Conservation (phyloP, 2,329 filamentous ascomycete species). For the Juglanconis oblonga region DNA sequence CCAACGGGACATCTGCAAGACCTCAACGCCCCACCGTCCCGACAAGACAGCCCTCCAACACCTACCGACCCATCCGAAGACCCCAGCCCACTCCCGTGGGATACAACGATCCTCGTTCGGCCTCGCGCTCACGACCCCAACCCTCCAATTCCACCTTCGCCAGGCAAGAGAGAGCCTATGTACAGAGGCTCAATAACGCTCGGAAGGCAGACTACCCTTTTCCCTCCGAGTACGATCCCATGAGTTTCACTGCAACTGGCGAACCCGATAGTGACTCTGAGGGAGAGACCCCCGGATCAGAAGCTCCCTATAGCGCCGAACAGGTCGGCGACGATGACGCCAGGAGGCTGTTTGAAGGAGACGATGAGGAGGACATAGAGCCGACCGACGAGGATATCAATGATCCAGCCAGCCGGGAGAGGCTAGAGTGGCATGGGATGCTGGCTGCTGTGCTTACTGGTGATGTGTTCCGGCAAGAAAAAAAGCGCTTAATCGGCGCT, state of each 20-base stretch:
- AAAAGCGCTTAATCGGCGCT: conserved; percentile 87
- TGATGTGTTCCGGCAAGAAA: conserved; percentile 96
- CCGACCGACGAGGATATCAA: conserved; percentile 87
- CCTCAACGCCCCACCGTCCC: conserved; percentile 67
- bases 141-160: conserved; percentile 52
- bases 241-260: conserved; percentile 24
- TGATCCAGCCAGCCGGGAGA: conserved; percentile 82
- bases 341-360: conserved; percentile 77
- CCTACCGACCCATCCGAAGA: conserved; percentile 67
- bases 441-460: conserved; percentile 91
- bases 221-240: conserved; percentile 30
- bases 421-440: conserved; percentile 98
- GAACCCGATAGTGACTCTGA: conserved; percentile 80
- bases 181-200: conserved; percentile 72
- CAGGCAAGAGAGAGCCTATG: conserved; percentile 90
- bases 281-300: conserved; percentile 84
- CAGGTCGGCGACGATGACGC: conserved; percentile 72
- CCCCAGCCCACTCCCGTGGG: conserved; percentile 37
- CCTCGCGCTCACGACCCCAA: conserved; percentile 49
- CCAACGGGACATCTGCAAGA: conserved; percentile 37
- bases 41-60: conserved; percentile 72
- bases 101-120: conserved; percentile 40
- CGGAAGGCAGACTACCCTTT: conserved; percentile 68
- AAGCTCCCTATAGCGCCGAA: conserved; percentile 62
- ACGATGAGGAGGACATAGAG: conserved; percentile 79